Evolutionary conservation across 140 eudicot genomes (phyloP), one percentile per base, ranked within the genome.

Genomic region (Bidens hawaiensis): DNA sequence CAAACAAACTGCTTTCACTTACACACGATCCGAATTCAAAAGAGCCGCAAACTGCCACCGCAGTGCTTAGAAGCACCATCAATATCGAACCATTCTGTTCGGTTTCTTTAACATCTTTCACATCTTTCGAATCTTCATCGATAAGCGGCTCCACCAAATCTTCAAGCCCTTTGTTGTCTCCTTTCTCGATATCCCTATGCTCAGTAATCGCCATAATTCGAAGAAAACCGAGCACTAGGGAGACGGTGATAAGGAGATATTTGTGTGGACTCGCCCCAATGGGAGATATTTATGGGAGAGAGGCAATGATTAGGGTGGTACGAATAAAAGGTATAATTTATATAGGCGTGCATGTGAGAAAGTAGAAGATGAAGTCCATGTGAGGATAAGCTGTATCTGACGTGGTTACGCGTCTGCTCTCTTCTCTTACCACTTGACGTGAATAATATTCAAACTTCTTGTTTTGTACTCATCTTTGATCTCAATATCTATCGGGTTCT

Each of bases 11-110:
- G 13, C 34, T 22, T 17, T 19, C 19, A 82, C 97, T 89, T 78
- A 89, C 97, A 74, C 91, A 85, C 3, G 91, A 75, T 55, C 97
- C 97, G 65, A 89, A 89, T 62, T 85, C 88, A 52, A 89, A 79
- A 14, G 97, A 89, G 9, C 97, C 97, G 78, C 95, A 89, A 65
- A 89, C 88, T 28, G 97, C 91, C 67, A 85, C 97, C 63, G 64
- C 73, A 25, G 97, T 89, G 58, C 84, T 75, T 6, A 89, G 52
- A 65, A 89, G 48, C 60, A 89, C 91, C 89, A 82, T 80, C 25
- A 64, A 59, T 72, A 85, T 74, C 1, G 90, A 77, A 30, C 67
- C 77, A 65, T 31, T 54, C 18, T 25, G 56, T 14, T 68, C 69
- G 30, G 48, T 65, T 27, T 68, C 78, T n/a, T 74, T 64, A 69